phyloP scores from a whole-genome alignment of 306 rosid species.

The Dicorynia guianensis region DNA sequence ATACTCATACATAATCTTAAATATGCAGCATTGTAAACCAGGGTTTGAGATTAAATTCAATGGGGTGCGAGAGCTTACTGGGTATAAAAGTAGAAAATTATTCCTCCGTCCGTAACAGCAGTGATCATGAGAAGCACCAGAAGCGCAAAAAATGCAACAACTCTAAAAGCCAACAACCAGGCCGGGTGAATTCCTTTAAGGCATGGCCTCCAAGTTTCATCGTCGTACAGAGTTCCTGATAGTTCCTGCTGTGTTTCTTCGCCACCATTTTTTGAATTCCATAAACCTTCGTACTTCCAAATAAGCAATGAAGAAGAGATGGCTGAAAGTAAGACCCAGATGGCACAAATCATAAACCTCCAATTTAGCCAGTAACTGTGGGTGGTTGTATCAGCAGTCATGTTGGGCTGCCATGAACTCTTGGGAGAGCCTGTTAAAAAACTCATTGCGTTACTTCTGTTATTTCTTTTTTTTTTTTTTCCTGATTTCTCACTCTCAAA shows the following conservation, averaged over 20 bases:
- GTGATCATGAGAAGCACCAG: slow-evolving; percentile 73
- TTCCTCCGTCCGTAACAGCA: slow-evolving; percentile 68
- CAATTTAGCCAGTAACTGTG: slow-evolving; percentile 87
- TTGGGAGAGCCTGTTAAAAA: slow-evolving; percentile 66
- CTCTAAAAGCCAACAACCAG: slow-evolving; percentile 85
- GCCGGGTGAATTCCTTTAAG: slow-evolving; percentile 88
- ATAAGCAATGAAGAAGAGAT: slow-evolving; percentile 55
- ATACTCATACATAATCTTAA: background rate
- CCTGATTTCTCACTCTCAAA: slow-evolving; percentile 34
- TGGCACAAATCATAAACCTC: slow-evolving; percentile 76
- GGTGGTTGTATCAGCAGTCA: slow-evolving; percentile 76
- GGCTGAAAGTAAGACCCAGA: slow-evolving; percentile 64
- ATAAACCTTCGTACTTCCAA: slow-evolving; percentile 61
- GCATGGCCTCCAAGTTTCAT: slow-evolving; percentile 96
- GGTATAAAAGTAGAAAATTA: slow-evolving; percentile 81
- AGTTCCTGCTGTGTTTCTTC: slow-evolving; percentile 52
- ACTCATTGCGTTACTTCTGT: slow-evolving; percentile 52
- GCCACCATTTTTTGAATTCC: slow-evolving; percentile 35
- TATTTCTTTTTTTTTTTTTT: background rate
- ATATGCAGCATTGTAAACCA: background rate
- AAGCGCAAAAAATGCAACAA: slow-evolving; percentile 80
- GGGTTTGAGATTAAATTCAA: slow-evolving; percentile 17
- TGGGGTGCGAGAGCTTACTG: slow-evolving; percentile 61
- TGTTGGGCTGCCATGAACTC: slow-evolving; percentile 77
- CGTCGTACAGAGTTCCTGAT: slow-evolving; percentile 68